phyloP scores from a whole-genome alignment of 2,329 filamentous ascomycete species.

The Parastagonospora nodorum region DNA sequence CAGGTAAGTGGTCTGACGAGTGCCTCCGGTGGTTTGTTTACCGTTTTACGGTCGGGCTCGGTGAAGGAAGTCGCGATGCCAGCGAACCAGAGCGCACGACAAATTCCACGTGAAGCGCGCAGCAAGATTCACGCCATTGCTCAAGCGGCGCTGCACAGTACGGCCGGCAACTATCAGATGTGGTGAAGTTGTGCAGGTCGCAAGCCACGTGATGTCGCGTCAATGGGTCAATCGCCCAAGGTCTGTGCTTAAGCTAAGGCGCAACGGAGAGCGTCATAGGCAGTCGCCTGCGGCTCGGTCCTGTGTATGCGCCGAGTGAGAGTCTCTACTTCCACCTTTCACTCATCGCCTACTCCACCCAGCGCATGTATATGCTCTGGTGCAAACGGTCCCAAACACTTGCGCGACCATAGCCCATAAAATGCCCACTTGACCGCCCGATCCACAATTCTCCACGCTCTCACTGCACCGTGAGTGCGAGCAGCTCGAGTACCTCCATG shows the following conservation, averaged over 20 bases:
- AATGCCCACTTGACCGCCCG: background rate
- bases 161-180: no score
- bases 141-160: no score
- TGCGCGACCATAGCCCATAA: no score
- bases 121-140: no score
- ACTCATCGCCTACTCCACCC: background rate
- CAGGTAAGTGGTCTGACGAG: background rate
- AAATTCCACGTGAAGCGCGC: no score
- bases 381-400: no score
- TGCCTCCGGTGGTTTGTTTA: background rate
- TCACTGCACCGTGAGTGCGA: background rate
- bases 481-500: slow-evolving; percentile 21
- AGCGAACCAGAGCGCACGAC: no score
- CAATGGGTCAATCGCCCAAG: background rate
- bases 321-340: background rate
- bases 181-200: background rate
- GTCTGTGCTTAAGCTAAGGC: background rate
- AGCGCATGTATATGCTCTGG: background rate
- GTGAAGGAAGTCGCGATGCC: background rate
- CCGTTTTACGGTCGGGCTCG: background rate
- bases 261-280: slow-evolving; percentile 3
- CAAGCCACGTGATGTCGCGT: slow-evolving; percentile 1
- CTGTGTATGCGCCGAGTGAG: background rate
- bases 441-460: background rate
- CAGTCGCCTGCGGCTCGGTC: background rate